Evolutionary conservation across 2,329 filamentous ascomycete species (phyloP), one percentile per base, ranked within the genome.

Genomic region (Helotiales sp.): DNA sequence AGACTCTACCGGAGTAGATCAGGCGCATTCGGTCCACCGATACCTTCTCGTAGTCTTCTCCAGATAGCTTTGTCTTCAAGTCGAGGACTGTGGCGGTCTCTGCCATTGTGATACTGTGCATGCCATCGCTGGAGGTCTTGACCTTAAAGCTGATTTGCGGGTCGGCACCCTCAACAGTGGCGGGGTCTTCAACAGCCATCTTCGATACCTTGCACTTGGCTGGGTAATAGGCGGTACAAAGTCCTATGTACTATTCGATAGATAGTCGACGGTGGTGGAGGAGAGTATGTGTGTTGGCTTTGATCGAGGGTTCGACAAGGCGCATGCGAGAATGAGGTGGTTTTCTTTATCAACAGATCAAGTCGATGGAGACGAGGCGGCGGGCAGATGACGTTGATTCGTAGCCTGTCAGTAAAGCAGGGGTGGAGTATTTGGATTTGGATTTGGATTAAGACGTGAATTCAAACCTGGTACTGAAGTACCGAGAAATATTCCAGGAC

Each of bases 1-100:
- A 89, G 69, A 99, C 95, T 69, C 95, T 91, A 62, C 96, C 96
- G 6, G 95, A 97, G 84, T 98, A 99, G 82, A 99, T 99, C 71
- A 99, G 85, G 69, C 96, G 92, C 82, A 98, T 95, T 73, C 93
- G 89, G 77, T 97, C 93, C 63, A 90, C 86, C 37, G 96, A 91
- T 64, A 97, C 89, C 79, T 97, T 91, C 79, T 96, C 95, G 77
- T 90, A 93, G 74, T 97, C 93, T 66, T 89, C 81, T 34, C 87
- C 86, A 5, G 94, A 88, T 45, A 99, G 89, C 84, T 95, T 97
- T 70, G 86, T 87, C 86, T 99, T 99, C 74, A 99, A 87, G 69
- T 97, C 93, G 65, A 87, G 85, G 50, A 98, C 91, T 7, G 91
- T 91, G 58, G 91, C 92, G 40, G 88, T 87, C 72, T 91, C 86